Evolutionary conservation across 345 rosid genomes (phyloP), one percentile per base, ranked within the genome.

Genomic region (Durio zibethinus): DNA sequence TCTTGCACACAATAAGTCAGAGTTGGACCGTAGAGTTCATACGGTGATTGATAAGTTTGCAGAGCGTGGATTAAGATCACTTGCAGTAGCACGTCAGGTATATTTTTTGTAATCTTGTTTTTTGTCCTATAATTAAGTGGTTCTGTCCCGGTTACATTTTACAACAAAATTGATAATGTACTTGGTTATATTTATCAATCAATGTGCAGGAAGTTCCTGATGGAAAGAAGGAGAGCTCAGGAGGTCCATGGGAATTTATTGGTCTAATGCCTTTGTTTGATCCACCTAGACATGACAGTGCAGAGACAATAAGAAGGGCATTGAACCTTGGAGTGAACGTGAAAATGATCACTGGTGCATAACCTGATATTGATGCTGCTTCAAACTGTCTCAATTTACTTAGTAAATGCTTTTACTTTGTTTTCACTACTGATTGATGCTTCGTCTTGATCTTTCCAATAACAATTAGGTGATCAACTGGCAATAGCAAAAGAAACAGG

Each of bases 401-500:
- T 69, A 38, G 35, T 29, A 14, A 36, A 36, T 82, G 69, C 50
- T 45, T 23, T 18, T 35, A 42, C n/a, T 6, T n/a, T 10, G 62
- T 38, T 64, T 40, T 18, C 10, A 3, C 20, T 69, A n/a, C 53
- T 62, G 42, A 47, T 72, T n/a, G 12, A 52, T 35, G 27, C 40
- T 31, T 36, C 53, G 14, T 15, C 52, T 60, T 77, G 73, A 16
- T n/a, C 36, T 38, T 38, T 68, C 11, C 5, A 23, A 43, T 25
- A 23, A 25, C 52, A 20, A 25, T 52, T 21, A 89, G 92, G 92
- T 72, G 91, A 89, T 83, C 91, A 89, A 78, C 82, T 89, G 68
- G 93, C 91, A n/a, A 89, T 89, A 63, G 91, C 10, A 42, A 89
- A 89, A 77, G 93, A 89, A 86, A 89, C 90, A 1, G 93, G 91